Evolutionary conservation across 1,139 yeast genomes (phyloP), one percentile per base, ranked within the genome.

Genomic region (Debaryomyces psychrophilus): DNA sequence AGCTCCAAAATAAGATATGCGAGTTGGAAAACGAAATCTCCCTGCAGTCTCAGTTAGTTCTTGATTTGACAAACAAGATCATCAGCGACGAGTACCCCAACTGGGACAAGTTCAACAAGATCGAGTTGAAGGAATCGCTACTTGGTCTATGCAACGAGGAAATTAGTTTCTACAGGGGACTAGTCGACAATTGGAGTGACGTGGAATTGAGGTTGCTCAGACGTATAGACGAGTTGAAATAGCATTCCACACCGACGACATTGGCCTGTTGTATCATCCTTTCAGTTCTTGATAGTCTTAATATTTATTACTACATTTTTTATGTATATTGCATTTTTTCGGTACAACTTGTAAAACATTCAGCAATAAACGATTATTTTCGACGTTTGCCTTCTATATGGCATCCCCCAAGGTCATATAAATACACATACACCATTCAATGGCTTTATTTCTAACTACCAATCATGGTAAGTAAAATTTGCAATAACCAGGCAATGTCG

Each of bases 1-100:
- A 70, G 50, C 58, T 75, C 17, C 68, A 72, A 48, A 54, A 48
- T 31, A 67, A 62, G 47, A 67, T 73, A 6, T 50, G 53, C 20
- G 72, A 69, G 51, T 61, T 76, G 43, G 79, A 74, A 50, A 60
- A 67, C 25, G 88, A 85, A 59, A 85, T 89, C 43, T 75, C 73
- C 18, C 69, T 74, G 20, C 82, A 89, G 49, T 78, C 73, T 1
- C 61, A 64, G 38, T 46, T 75, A 45, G 77, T 75, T 8, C 65
- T 83, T 39, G 82, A 82, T 20, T 76, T 81, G 44, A 89, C 95
- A 11, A 84, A 83, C 57, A 75, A 81, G 54, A 82, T 89, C 7
- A 85, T 89, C 33, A 85, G 85, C 53, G 84, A 83, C 48, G 99
- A 93, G 62, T 87, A 89, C 53, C 83, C 86, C 6, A 80, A 85